A percentile compares a stretch with the other conserved stretches of the same genome.
Evolutionary conservation across 768 basidiomycete species (phyloP).

Genomic region (Neoboletus subvelutipes): DNA sequence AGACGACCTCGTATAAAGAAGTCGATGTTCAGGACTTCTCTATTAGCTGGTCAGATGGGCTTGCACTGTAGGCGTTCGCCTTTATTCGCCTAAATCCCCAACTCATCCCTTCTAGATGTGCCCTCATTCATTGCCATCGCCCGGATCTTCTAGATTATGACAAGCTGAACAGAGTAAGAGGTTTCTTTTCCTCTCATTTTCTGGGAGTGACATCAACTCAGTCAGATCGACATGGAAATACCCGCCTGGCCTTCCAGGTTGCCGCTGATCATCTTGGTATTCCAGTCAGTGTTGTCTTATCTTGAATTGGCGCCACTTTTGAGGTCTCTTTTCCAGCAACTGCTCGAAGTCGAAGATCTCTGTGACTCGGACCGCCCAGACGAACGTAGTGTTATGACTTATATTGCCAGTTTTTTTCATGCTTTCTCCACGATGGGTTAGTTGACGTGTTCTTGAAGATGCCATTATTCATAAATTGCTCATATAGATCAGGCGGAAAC

Average conservation of each 20-base stretch:
- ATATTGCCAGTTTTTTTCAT: slow-evolving; percentile 96
- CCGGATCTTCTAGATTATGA: slow-evolving; percentile 94
- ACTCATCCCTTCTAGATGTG: slow-evolving; percentile 63
- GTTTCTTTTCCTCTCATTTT: neutral
- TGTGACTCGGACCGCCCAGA: slow-evolving; percentile 88
- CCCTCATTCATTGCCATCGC: slow-evolving; percentile 95
- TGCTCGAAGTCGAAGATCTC: slow-evolving; percentile 94
- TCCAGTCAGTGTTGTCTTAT: slow-evolving; percentile 56
- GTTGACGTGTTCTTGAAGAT: slow-evolving; percentile 19
- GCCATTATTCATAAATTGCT: neutral
- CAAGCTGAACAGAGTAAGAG: slow-evolving; percentile 73
- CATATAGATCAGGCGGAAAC: slow-evolving; percentile 88
- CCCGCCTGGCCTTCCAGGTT: slow-evolving; percentile 80
- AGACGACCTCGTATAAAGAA: slow-evolving; percentile 87
- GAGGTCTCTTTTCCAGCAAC: slow-evolving; percentile 53
- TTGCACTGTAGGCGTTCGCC: slow-evolving; percentile 71
- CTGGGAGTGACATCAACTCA: slow-evolving; percentile 31
- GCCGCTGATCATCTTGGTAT: slow-evolving; percentile 89
- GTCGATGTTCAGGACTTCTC: slow-evolving; percentile 95
- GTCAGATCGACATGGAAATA: slow-evolving; percentile 80
- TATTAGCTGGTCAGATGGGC: slow-evolving; percentile 89
- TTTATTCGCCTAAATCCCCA: neutral
- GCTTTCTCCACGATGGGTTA: slow-evolving; percentile 96
- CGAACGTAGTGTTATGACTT: slow-evolving; percentile 97
- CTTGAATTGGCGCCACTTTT: slow-evolving; percentile 1